Evolutionary conservation across 805 yeast species (phyloP).

Genomic region (Maudiozyma bulderi): DNA sequence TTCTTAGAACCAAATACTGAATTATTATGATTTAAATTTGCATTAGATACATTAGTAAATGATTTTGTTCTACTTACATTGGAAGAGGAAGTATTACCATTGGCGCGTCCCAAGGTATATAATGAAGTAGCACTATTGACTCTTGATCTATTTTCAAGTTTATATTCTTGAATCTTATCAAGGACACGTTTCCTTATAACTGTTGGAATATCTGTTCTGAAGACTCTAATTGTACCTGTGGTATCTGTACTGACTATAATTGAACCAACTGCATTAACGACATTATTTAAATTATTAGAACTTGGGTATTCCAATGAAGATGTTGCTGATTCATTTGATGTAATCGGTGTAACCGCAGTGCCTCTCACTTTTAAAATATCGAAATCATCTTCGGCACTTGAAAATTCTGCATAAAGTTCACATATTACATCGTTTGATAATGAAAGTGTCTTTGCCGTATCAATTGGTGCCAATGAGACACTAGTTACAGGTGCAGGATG

Average conservation of each 20-base stretch:
- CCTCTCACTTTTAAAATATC: conserved; percentile 1
- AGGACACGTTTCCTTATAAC: conserved; percentile 32
- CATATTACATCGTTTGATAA: conserved; percentile 72
- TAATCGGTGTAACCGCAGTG: not conserved
- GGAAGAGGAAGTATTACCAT: not conserved
- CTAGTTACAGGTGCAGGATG: conserved; percentile 64
- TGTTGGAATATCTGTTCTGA: conserved; percentile 69
- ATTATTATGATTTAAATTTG: not conserved
- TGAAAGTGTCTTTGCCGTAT: conserved; percentile 53
- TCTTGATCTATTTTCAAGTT: not conserved
- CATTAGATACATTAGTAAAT: conserved; percentile 1
- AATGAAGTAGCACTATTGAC: conserved; percentile 2
- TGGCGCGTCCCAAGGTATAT: conserved; percentile 1
- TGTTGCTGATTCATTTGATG: not conserved
- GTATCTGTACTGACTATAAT: conserved; percentile 73
- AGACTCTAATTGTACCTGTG: conserved; percentile 62
- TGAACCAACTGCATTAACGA: conserved; percentile 28
- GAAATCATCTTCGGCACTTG: conserved; percentile 5
- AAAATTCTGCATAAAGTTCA: conserved; percentile 39
- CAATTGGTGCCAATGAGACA: conserved; percentile 68
- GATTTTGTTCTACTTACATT: conserved; percentile 4
- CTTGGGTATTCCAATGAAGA: not conserved
- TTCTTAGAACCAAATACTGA: not conserved
- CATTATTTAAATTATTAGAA: conserved; percentile 10
- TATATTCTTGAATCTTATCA: conserved; percentile 10